Conservation (phyloP, 345 rosid genomes). For the Carallia brachiata region DNA sequence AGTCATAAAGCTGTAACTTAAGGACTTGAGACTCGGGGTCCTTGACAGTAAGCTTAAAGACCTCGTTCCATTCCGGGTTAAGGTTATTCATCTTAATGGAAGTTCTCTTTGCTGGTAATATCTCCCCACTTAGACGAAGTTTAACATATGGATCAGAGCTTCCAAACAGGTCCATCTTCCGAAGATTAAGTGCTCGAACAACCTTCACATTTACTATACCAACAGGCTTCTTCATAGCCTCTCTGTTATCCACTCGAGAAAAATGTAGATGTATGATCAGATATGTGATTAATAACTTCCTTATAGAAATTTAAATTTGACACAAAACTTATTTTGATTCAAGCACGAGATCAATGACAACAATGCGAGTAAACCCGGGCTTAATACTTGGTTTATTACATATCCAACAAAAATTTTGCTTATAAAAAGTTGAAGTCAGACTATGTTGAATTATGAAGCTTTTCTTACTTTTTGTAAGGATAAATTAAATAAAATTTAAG, state of each 20-base stretch:
- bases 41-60: slow-evolving; percentile 45
- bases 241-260: slow-evolving; percentile 14
- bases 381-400: too few relatives aligned
- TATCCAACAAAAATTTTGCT: too few relatives aligned
- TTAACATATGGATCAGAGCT: slow-evolving; percentile 54
- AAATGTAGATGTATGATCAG: neutral
- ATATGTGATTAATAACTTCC: neutral
- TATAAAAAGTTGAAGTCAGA: too few relatives aligned
- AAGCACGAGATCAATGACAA: too few relatives aligned
- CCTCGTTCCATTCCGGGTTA: slow-evolving; percentile 55
- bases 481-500: too few relatives aligned
- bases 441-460: too few relatives aligned
- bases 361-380: too few relatives aligned
- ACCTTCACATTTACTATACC: slow-evolving; percentile 53
- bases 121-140: slow-evolving; percentile 42
- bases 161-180: slow-evolving; percentile 52
- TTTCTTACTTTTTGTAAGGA: too few relatives aligned
- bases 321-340: too few relatives aligned
- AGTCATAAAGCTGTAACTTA: slow-evolving; percentile 43
- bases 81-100: slow-evolving; percentile 46
- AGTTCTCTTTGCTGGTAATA: slow-evolving; percentile 40
- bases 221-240: slow-evolving; percentile 44
- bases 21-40: slow-evolving; percentile 49
- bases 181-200: slow-evolving; percentile 35
- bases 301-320: too few relatives aligned